Evolutionary conservation across 1,284 basidiomycete genomes (phyloP).

Genomic region (Fomitopsis palustris): DNA sequence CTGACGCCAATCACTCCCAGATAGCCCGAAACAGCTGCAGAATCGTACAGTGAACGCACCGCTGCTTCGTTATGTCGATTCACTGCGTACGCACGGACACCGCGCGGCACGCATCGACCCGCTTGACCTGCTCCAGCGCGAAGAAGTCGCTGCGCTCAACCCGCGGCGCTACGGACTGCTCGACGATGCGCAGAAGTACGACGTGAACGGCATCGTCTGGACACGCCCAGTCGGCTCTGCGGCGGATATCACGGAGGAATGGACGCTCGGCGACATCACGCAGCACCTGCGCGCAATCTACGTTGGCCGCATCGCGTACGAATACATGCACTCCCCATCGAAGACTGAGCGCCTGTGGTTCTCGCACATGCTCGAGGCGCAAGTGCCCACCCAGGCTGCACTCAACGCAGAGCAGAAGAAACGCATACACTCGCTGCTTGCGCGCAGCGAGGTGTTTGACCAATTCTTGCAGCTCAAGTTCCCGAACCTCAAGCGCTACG

Average conservation of each 20-base stretch:
- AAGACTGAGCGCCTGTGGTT: slow-evolving; percentile 85
- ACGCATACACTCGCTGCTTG: slow-evolving; percentile 67
- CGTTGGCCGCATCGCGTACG: slow-evolving; percentile 81
- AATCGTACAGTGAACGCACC: slow-evolving; percentile 77
- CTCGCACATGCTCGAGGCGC: slow-evolving; percentile 76
- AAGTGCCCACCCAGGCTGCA: slow-evolving; percentile 33
- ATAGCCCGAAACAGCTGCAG: slow-evolving; percentile 68
- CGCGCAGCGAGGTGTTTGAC: slow-evolving; percentile 78
- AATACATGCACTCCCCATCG: slow-evolving; percentile 84
- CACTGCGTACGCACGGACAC: slow-evolving; percentile 76
- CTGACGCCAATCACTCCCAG: slow-evolving; percentile 33
- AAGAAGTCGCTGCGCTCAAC: slow-evolving; percentile 80
- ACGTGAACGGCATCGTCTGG: slow-evolving; percentile 82
- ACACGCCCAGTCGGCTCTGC: slow-evolving; percentile 47
- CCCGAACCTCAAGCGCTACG: slow-evolving; percentile 81
- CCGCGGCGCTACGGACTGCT: slow-evolving; percentile 74
- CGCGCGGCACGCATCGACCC: slow-evolving; percentile 84
- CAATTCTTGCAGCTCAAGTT: slow-evolving; percentile 80
- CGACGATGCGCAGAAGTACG: slow-evolving; percentile 51
- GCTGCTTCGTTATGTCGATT: slow-evolving; percentile 84
- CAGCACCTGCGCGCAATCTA: slow-evolving; percentile 71
- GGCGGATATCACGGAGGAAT: slow-evolving; percentile 48
- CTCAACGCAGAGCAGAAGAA: slow-evolving; percentile 37
- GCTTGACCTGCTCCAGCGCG: slow-evolving; percentile 79
- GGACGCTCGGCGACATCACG: slow-evolving; percentile 70